Evolutionary conservation across 768 basidiomycete genomes (phyloP).

Genomic region (Xanthoconium purpureum): DNA sequence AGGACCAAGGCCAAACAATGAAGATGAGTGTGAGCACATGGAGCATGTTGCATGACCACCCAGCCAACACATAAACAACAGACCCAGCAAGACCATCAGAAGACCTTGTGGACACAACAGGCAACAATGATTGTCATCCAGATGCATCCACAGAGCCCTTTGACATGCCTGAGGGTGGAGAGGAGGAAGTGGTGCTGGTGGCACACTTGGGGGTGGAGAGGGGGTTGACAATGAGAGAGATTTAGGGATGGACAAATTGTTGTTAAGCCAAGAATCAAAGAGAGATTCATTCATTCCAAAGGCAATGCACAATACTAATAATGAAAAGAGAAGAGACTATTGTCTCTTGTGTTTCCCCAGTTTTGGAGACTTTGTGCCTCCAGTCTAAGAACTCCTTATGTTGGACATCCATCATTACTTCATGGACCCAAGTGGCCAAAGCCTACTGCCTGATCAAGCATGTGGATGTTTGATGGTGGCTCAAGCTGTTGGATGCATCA

Average conservation of each 20-base stretch:
- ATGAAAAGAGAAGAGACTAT: slow-evolving; percentile 63
- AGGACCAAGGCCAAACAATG: no score
- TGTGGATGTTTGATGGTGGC: slow-evolving; percentile 49
- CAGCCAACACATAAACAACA: no score
- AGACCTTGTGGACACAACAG: no score
- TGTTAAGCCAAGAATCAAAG: background rate
- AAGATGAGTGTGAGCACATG: no score
- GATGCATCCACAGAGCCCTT: no score
- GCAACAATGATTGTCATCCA: no score
- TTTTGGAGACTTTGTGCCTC: slow-evolving; percentile 31
- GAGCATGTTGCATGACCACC: no score
- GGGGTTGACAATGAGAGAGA: slow-evolving; percentile 25
- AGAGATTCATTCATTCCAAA: background rate
- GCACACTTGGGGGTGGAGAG: slow-evolving; percentile 21
- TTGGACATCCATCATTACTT: slow-evolving; percentile 62
- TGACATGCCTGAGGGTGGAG: slow-evolving; percentile 3
- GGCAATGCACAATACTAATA: slow-evolving; percentile 49
- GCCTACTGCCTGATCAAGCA: slow-evolving; percentile 59
- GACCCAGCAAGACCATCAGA: no score
- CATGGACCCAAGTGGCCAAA: slow-evolving; percentile 53
- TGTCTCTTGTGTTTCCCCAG: slow-evolving; percentile 61
- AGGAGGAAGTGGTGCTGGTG: slow-evolving; percentile 30
- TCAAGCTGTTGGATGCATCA: slow-evolving; percentile 39
- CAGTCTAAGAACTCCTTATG: slow-evolving; percentile 36
- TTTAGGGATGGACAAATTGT: slow-evolving; percentile 33